Conservation (phyloP, 768 basidiomycete genomes). For the Phlebiopsis flavidoalba region DNA sequence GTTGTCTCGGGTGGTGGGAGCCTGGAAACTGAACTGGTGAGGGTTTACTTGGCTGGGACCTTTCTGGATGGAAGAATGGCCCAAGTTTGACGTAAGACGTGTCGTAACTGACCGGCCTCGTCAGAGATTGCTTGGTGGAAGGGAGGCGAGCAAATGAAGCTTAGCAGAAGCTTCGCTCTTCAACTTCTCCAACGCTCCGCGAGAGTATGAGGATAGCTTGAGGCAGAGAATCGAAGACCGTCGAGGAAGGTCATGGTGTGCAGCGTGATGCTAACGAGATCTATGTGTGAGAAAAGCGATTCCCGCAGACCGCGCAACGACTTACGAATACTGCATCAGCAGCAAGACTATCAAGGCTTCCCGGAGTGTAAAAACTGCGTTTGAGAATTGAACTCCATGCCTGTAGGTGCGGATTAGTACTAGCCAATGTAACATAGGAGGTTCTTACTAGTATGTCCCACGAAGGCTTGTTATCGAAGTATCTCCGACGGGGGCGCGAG, state of each 20-base stretch:
- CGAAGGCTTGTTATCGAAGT: conserved; percentile 69
- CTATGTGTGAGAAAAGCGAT: background rate
- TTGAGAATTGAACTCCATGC: conserved; percentile 92
- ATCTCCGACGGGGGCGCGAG: conserved; percentile 50
- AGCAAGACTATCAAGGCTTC: conserved; percentile 26
- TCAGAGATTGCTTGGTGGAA: background rate
- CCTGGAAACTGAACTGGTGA: conserved; percentile 70
- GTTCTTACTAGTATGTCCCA: conserved; percentile 76
- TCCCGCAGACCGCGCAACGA: conserved; percentile 5
- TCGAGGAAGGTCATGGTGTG: conserved; percentile 91
- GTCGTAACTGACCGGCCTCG: background rate
- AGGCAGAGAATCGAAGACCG: conserved; percentile 75
- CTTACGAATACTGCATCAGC: conserved; percentile 64
- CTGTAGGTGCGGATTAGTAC: conserved; percentile 32
- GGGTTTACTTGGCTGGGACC: conserved; percentile 39
- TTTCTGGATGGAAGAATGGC: conserved; percentile 61
- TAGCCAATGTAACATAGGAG: background rate
- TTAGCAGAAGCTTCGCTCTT: conserved; percentile 51
- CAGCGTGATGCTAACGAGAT: conserved; percentile 79
- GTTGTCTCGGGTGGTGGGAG: conserved; percentile 86
- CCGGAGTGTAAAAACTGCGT: conserved; percentile 41
- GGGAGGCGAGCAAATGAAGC: conserved; percentile 41
- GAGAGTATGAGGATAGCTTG: conserved; percentile 64
- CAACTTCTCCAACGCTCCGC: conserved; percentile 52
- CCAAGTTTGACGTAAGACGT: conserved; percentile 51